Evolutionary conservation across 441 rosid species (phyloP), one percentile per base, ranked within the genome.

Genomic region (Sinapis alba): DNA sequence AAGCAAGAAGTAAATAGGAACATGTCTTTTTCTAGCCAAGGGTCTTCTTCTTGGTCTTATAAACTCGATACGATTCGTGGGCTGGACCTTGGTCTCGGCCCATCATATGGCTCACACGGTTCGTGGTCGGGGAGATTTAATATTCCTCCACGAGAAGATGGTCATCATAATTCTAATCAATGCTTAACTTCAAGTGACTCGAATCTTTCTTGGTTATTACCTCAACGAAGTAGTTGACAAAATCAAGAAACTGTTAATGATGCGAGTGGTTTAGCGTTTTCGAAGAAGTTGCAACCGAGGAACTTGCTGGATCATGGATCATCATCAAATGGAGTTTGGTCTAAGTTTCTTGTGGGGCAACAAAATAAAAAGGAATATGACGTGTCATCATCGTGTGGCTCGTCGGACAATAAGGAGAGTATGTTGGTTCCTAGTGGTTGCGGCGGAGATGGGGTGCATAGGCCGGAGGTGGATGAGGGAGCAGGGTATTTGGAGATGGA

Each of bases 401-500:
- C 81, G 32, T 61, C 78, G 30, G 61, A 59, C 20, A 75, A 69
- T 72, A 67, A 67, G 61, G 74, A 69, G 45, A 75, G 68, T 38
- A 43, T 79, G 0, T 16, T 2, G 32, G 74, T 67, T 54, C 68
- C 76, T 54, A 72, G 64, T 24, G 76, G 50, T 4, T 62, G 58
- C 27, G 58, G 50, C 4, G 72, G 50, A n/a, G 64, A 72, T 32
- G 56, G 10, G 53, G 20, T 43, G 65, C 65, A 54, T 16, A 63
- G 54, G 71, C 75, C 77, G 65, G 65, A 53, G 34, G 61, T 67
- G 61, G 80, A 57, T 18, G 80, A 67, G 45, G 41, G 59, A 20
- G 38, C 79, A 32, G 76, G 81, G 13, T 75, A 75, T 54, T 61
- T 80, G 36, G 75, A 76, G 41, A 72, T 72, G 74, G 77, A 76